Evolutionary conservation across 2,329 filamentous ascomycete genomes (phyloP), one percentile per base, ranked within the genome.

Genomic region (Colletotrichum tofieldiae): DNA sequence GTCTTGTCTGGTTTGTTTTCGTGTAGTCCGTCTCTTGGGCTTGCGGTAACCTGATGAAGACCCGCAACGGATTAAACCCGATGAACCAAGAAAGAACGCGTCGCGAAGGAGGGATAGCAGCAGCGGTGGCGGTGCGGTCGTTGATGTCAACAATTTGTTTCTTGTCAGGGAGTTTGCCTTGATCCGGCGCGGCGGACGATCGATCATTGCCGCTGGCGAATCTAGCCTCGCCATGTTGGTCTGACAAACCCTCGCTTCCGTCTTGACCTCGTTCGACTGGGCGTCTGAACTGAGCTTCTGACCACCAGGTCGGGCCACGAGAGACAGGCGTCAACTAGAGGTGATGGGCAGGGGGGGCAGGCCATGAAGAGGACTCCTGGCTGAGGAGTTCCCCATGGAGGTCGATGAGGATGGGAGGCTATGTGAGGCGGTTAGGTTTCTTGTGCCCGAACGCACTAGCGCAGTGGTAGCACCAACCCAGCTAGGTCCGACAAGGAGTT

Each of bases 231-330:
- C 16, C 23, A 41, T 43, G 20, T 23, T 26, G 26, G 14, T 45
- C 45, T 20, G 11, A 45, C 32, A 20, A 62, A 62, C 16, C 9
- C 39, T 18, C 26, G 29, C 32, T 7, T 18, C 23, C 47, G 20
- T 45, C 45, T 41, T 23, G 49, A 41, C 35, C 39, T 37, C 1
- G 49, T 54, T 63, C 26, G 47, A 63, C 58, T 29, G 23, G 49
- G 23, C 65, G 47, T 55, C 65, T 63, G 65, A 47, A 39, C 11
- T 32, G 29, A 51, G 12, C 29, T 18, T 67, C 29, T 12, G 20
- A 29, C 29, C 20, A 35, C 29, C 49, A 20, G 26, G 11, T 26
- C 35, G 20, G 37, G 26, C 35, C 45, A 35, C 26, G 20, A 29
- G 47, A 61, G 55, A 52, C 45, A 52, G 54, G 35, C 32, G n/a